Evolutionary conservation across 257 asterid species (phyloP), one percentile per base, ranked within the genome.

Genomic region (Scutellaria galericulata): DNA sequence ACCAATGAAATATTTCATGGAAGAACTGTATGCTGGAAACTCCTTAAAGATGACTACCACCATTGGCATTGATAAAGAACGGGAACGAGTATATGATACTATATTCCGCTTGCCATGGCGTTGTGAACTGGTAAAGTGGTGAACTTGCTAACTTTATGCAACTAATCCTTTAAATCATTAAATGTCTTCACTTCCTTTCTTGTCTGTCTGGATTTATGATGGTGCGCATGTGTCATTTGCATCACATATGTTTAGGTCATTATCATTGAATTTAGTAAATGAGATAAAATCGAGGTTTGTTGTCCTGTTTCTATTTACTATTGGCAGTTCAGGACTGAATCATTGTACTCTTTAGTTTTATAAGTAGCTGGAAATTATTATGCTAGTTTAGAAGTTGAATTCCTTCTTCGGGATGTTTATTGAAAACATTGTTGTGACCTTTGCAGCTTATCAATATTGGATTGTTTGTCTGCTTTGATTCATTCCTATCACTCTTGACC

Each of bases 101-200:
- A 92, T 95, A 78, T 92, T 95, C 79, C 95, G 84, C 74, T 80
- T 90, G 86, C 99, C 99, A 47, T 95, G 99, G 99, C 88, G 99
- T 73, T 88, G 97, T 78, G 99, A 95, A 85, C 91, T 92, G 96
- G 99, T 95, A 86, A 82, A 74, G 66, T 78, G 64, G 46, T 51
- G 6, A 7, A 58, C 76, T 53, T 82, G 39, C 42, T 60, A 46
- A 65, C 59, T 14, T 22, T 56, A 58, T 57, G 57, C 37, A 48
- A 64, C 52, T 68, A 40, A 37, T 71, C 50, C 67, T 52, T 61
- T 45, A 64, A 27, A 41, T 40, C 67, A 44, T 61, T 39, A 64
- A 27, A 41, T 40, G 9, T 27, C 6, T 58, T 63, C 45, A 41
- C 44, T 14, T 71, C 41, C 24, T 57, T 74, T 70, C 54, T 57